phyloP scores from a whole-genome alignment of 805 yeast genomes.

The Myxozyma melibiosi region DNA sequence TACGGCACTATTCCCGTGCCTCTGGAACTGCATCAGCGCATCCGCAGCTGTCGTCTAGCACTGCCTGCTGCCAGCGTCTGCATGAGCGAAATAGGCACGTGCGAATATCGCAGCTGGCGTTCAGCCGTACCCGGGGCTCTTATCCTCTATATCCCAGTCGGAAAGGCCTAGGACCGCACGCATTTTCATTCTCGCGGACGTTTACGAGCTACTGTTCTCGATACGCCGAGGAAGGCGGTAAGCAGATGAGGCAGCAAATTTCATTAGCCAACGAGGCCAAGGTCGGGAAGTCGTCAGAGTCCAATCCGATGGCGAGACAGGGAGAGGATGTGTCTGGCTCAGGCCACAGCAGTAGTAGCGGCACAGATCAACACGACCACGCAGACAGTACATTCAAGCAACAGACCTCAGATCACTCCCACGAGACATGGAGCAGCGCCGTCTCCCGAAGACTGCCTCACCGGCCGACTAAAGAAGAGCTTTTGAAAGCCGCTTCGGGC shows the following conservation, averaged over 20 bases:
- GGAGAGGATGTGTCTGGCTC: background rate
- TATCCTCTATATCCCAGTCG: too few relatives aligned
- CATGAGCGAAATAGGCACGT: too few relatives aligned
- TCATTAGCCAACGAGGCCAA: background rate
- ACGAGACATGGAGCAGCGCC: slow-evolving; percentile 25
- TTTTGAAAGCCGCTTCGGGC: slow-evolving; percentile 50
- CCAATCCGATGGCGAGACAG: slow-evolving; percentile 5
- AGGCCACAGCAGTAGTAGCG: background rate
- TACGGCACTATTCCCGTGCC: too few relatives aligned
- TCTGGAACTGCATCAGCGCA: too few relatives aligned
- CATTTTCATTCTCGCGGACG: background rate
- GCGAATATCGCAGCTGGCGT: too few relatives aligned
- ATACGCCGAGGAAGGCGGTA: slow-evolving; percentile 2
- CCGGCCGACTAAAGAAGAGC: slow-evolving; percentile 45
- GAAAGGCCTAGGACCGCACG: too few relatives aligned
- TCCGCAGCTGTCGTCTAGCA: too few relatives aligned
- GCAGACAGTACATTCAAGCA: background rate
- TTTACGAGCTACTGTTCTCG: background rate
- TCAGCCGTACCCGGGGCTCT: too few relatives aligned
- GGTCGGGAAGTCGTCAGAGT: slow-evolving; percentile 2
- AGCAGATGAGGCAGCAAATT: too few relatives aligned
- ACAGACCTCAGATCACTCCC: background rate
- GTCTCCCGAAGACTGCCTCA: slow-evolving; percentile 28
- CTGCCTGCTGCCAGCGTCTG: too few relatives aligned
- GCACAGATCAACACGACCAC: background rate